Evolutionary conservation across 1,284 basidiomycete species (phyloP).

Genomic region (Ustilago curta): DNA sequence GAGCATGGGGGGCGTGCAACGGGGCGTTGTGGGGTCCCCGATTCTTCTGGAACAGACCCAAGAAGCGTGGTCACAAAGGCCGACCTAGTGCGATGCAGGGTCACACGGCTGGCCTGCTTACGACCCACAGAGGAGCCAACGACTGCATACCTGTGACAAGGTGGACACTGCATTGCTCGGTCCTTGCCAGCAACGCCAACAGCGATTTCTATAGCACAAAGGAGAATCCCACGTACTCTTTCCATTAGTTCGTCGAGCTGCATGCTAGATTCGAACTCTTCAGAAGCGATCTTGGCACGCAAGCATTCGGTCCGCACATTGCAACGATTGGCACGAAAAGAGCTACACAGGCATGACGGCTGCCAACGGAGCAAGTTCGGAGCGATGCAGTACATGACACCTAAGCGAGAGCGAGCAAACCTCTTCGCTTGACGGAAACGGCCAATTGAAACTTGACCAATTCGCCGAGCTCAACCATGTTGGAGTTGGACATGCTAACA

Average conservation of each 20-base stretch:
- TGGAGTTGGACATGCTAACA: background rate
- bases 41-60: background rate
- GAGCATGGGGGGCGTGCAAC: constrained; percentile 2
- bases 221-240: no score
- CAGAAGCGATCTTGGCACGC: background rate
- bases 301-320: background rate
- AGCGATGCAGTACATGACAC: background rate
- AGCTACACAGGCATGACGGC: background rate
- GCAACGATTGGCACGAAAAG: background rate
- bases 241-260: background rate
- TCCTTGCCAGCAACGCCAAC: background rate
- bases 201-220: background rate
- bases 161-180: background rate
- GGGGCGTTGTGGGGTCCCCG: constrained; percentile 11
- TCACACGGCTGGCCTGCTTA: background rate
- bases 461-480: background rate
- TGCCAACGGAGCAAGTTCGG: constrained; percentile 20
- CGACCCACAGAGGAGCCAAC: background rate
- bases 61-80: background rate
- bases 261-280: background rate
- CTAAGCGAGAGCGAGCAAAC: constrained; percentile 8
- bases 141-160: background rate
- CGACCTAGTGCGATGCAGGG: constrained; percentile 6
- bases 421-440: background rate
- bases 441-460: background rate